Percentiles rank a stretch among this genome's conserved stretches.
Evolutionary conservation across 1,284 basidiomycete species (phyloP).

Genomic region (Moesziomyces globuligerus): DNA sequence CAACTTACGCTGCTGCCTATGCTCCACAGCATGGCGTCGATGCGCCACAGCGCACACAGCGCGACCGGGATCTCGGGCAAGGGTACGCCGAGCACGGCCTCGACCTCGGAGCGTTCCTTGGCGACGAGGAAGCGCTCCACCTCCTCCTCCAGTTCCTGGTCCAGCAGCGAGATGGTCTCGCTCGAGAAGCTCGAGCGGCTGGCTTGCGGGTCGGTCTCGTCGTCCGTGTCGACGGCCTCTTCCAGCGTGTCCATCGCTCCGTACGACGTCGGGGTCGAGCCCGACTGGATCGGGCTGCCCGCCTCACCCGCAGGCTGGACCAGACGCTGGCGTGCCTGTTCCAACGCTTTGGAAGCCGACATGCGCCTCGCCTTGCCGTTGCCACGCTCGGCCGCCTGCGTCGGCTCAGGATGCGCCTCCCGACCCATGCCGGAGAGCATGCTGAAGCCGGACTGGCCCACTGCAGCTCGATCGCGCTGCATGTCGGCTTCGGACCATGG

Average conservation of each 20-base stretch:
- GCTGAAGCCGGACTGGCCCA: conserved; percentile 35
- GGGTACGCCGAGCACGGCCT: conserved; percentile 55
- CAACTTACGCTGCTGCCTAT: conserved; percentile 50
- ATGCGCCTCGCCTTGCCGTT: conserved; percentile 34
- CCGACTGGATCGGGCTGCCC: no score
- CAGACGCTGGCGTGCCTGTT: conserved; percentile 37
- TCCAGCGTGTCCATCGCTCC: conserved; percentile 22
- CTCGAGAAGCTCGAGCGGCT: conserved; percentile 21
- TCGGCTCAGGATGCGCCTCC: conserved; percentile 8
- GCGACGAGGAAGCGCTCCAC: conserved; percentile 46
- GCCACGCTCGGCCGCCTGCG: conserved; percentile 15
- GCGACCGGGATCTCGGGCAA: conserved; percentile 55
- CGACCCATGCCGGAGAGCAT: conserved; percentile 22
- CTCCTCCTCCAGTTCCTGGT: conserved; percentile 43
- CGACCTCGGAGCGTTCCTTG: conserved; percentile 53
- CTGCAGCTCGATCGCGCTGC: not conserved
- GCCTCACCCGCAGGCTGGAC: conserved; percentile 14
- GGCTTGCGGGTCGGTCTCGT: conserved; percentile 9
- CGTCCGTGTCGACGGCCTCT: conserved; percentile 9
- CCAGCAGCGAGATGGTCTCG: conserved; percentile 28
- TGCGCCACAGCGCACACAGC: conserved; percentile 57
- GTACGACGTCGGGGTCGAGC: conserved; percentile 5
- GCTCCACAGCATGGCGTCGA: conserved; percentile 63
- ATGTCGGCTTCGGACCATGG: not conserved
- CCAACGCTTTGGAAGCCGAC: conserved; percentile 39